Base-by-base conservation (phyloP, 2,329 filamentous ascomycete genomes). In the Stagonosporopsis rhizophila region DNA sequence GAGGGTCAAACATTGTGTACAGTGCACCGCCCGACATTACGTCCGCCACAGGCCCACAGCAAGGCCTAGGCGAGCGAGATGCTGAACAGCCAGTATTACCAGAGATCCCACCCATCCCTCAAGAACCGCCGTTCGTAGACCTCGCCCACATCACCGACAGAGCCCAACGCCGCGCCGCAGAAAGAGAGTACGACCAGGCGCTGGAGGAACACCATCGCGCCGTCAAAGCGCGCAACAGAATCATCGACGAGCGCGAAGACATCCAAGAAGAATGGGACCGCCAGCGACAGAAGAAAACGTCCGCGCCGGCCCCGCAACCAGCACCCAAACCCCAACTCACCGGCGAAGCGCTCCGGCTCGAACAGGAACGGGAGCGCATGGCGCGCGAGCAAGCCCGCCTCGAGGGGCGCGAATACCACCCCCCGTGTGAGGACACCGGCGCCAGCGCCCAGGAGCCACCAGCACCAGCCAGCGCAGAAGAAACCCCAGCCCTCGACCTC, bases 131-230 rank as follows among this genome's bases (percentile, higher is more conserved):
- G 1, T 75, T 80, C 2, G 83, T 88, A 1, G 82, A 92, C 62
- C 72, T 87, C 1, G 78, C 80, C 40, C 76, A 80, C 42, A 87
- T 85, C 69, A 77, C 82, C 2, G 86, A 91, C 73, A 88, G 88
- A 66, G 83, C 86, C 6, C 79, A 85, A 25, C 84, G 86, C 8
- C 91, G 89, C 65, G 81, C 86, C 37, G 88, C 87, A 1, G 87
- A 91, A 65, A 89, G 88, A 54, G 88, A 91, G 65, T 81, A 86
- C 52, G 84, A 85, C 47, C 82, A 83, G 12, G 79, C 81, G 1
- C 79, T 86, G 28, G 90, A 90, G 68, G 80, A 81, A 8, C 89
- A 91, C 69, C 83, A 89, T 25, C 82, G 85, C 66, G 84, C 86
- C 11, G 74, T 90, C 58, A 91, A 90, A 73, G 83, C 87, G 56